A percentile compares a stretch with the other conserved stretches of the same genome.
Conservation (phyloP, 331 rosid species). For the Acacia concinna region DNA sequence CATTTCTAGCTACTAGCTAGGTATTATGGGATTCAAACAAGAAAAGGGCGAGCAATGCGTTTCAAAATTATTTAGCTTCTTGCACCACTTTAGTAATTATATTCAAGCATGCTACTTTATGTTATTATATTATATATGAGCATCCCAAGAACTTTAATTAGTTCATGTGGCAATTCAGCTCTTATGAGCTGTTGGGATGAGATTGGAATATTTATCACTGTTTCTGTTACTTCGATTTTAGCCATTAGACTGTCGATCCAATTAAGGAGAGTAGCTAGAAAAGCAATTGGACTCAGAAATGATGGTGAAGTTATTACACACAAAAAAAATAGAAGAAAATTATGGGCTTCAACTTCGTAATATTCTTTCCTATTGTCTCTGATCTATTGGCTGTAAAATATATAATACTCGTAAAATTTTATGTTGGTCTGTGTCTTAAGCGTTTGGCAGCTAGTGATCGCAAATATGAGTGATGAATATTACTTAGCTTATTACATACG, state of each 20-base stretch:
- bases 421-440: neutral
- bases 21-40: slow-evolving; percentile 24
- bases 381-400: slow-evolving; percentile 17
- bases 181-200: slow-evolving; percentile 13
- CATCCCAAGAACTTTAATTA: slow-evolving; percentile 20
- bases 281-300: neutral
- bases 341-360: neutral
- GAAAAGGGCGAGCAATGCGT: neutral
- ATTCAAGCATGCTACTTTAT: slow-evolving; percentile 13
- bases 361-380: neutral
- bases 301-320: neutral
- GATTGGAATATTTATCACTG: slow-evolving; percentile 11
- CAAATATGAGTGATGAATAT: neutral
- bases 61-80: slow-evolving; percentile 24
- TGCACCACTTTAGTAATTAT: slow-evolving; percentile 28
- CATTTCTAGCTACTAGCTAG: slow-evolving; percentile 34
- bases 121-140: slow-evolving; percentile 22
- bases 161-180: slow-evolving; percentile 18
- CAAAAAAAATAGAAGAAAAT: slow-evolving; percentile 17
- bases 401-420: neutral
- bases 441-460: neutral
- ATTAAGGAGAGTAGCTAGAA: neutral
- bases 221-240: slow-evolving; percentile 17
- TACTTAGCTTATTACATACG: neutral
- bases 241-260: slow-evolving; percentile 23